Conservation (phyloP, 306 rosid species). For the Abrus precatorius region DNA sequence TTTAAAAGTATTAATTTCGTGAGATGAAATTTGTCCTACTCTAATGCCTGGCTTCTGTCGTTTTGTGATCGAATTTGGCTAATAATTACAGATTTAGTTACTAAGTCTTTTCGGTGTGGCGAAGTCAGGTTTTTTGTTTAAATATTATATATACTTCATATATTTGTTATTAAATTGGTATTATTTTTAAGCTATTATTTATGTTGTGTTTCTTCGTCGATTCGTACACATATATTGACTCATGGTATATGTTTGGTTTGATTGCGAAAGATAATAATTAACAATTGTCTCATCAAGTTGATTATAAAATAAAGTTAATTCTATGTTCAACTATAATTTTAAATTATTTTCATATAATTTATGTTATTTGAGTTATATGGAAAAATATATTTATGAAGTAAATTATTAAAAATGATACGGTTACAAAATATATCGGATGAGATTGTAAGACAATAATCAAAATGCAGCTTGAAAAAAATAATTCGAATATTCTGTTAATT, state of each 20-base stretch:
- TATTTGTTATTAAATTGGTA: background rate
- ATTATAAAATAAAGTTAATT: background rate
- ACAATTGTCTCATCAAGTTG: background rate
- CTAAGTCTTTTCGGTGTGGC: background rate
- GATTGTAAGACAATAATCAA: too few relatives aligned
- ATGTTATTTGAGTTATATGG: too few relatives aligned
- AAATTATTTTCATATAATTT: too few relatives aligned
- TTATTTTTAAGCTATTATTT: background rate
- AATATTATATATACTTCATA: background rate
- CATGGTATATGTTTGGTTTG: background rate
- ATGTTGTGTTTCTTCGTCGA: conserved; percentile 21
- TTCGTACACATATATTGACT: background rate
- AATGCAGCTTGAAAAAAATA: too few relatives aligned
- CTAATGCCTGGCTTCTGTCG: background rate
- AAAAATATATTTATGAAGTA: too few relatives aligned
- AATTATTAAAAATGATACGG: too few relatives aligned
- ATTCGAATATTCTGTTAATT: too few relatives aligned
- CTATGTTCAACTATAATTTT: background rate
- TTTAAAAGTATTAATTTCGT: background rate
- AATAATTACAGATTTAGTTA: background rate
- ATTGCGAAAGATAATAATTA: background rate
- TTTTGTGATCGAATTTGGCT: background rate
- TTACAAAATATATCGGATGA: too few relatives aligned
- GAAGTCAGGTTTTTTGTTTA: background rate
- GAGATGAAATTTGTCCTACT: background rate